A percentile compares a stretch with the other conserved stretches of the same genome.
phyloP scores from a whole-genome alignment of 2,329 filamentous ascomycete genomes.

The Penicillium sp. region DNA sequence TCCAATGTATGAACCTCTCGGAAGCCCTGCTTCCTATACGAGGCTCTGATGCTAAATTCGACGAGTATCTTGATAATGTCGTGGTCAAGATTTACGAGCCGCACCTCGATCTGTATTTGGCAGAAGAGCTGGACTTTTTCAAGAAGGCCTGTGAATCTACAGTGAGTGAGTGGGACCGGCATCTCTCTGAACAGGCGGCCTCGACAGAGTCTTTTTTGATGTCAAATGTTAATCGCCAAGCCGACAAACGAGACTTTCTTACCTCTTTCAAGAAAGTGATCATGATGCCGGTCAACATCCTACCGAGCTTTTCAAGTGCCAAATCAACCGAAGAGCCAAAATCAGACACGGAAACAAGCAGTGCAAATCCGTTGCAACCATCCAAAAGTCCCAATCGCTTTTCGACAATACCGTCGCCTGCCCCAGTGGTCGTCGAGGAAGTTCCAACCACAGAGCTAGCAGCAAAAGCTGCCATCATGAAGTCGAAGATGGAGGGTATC shows the following conservation, averaged over 20 bases:
- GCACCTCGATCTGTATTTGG: slow-evolving; percentile 88
- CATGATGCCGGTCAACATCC: slow-evolving; percentile 95
- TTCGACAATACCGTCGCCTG: slow-evolving; percentile 37
- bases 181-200: slow-evolving; percentile 85
- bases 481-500: slow-evolving; percentile 89
- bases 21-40: slow-evolving; percentile 66
- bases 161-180: slow-evolving; percentile 85
- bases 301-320: slow-evolving; percentile 68
- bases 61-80: slow-evolving; percentile 64
- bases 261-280: slow-evolving; percentile 98
- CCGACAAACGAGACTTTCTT: slow-evolving; percentile 93
- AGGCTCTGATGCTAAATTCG: slow-evolving; percentile 57
- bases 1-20: slow-evolving; percentile 77
- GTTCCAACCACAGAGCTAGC: slow-evolving; percentile 87
- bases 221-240: slow-evolving; percentile 90
- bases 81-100: slow-evolving; percentile 78
- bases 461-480: slow-evolving; percentile 97
- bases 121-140: slow-evolving; percentile 87
- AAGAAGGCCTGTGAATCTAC: slow-evolving; percentile 70
- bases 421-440: slow-evolving; percentile 51
- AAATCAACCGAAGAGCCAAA: slow-evolving; percentile 48
- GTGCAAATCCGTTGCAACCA: slow-evolving; percentile 16
- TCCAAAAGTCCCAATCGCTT: slow-evolving; percentile 37
- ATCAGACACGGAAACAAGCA: slow-evolving; percentile 20
- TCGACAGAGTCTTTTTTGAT: slow-evolving; percentile 92